Evolutionary conservation across 306 rosid genomes (phyloP), one percentile per base, ranked within the genome.

Genomic region (Comarum palustre): DNA sequence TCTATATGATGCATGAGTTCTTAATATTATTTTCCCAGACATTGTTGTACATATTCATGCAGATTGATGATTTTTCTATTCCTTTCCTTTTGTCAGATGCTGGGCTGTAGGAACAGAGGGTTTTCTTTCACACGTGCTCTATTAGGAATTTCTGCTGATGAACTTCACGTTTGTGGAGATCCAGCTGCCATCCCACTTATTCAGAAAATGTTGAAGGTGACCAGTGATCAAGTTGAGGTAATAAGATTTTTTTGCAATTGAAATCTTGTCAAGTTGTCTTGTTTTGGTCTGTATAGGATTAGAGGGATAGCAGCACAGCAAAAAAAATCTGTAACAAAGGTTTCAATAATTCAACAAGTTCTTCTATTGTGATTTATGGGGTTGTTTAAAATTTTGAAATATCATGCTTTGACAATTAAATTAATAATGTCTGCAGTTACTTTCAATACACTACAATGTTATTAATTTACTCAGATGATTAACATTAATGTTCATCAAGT

Each of bases 131-230:
- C 97, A 12, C 97, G 99, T 50, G 96, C 96, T 76, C 77, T 94
- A 59, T 80, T 94, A 79, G 99, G 99, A 82, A 77, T 94, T 68
- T 87, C 97, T 85, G 89, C 95, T 15, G 91, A 94, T 79, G 97
- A 89, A 81, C 88, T 94, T 87, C 96, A 94, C 84, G 91, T 94
- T 66, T 91, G 97, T 83, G 99, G 99, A 79, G 99, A 94, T 82
- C 80, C 97, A 74, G 99, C 97, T 68, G 87, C 79, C 69, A 84
- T 88, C 71, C 95, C 99, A 54, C 92, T 94, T 63, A 83, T 94
- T 86, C 86, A 85, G 84, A 94, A 94, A 66, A 91, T 94, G 71
- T 75, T 94, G 55, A 83, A 78, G 82, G 86, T 89, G 55, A 94
- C 98, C 12, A 87, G 81, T 20, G 97, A 94, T 73, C 86, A 88